Evolutionary conservation across 1,284 basidiomycete genomes (phyloP), one percentile per base, ranked within the genome.

Genomic region (Trametes hirsuta): DNA sequence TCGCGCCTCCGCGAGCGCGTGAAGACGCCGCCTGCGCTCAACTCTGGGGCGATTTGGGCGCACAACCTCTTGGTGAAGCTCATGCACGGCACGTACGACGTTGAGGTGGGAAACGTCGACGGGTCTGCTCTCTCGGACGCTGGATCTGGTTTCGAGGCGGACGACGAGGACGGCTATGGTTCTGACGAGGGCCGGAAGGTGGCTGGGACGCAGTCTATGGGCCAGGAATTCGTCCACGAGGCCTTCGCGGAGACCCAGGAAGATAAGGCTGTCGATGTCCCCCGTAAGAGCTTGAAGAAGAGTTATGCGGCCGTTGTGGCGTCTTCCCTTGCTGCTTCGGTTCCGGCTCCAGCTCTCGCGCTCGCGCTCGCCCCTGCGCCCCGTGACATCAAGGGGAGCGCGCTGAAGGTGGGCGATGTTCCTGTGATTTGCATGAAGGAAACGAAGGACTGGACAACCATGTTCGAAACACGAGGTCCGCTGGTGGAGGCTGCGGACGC

Each of bases 1-100:
- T 61, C 61, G 15, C 42, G 64, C 25, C 58, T 65, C 6, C 59
- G 61, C 51, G 55, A 49, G 45, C 64, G 64, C 34, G 64, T 65
- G 8, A 52, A 39, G 40, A 49, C 53, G 18, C 64, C 59, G 1
- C 55, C 64, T 10, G 50, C 64, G 21, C 58, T 65, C 44, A 48
- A 63, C 51, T 50, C 58, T 14, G 34, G 42, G 4, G 51, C 50
- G 22, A 39, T 41, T 35, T 15, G 10, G 6, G 54, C 22, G 30
- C n/a, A 52, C 34, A 39, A 24, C 0, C 14, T 54, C 24, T 21
- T 52, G 25, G 25, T 58, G 45, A 59, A 59, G 57, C 49, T 53
- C 6, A 40, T 54, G 1, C 49, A 55, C 30, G 47, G 49, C 9
- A 44, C 53, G 24, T 61, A 63, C 61, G 58, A 58, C 25, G 44